Conservation (phyloP, 2,329 filamentous ascomycete species). For the Chaetomium sp. region DNA sequence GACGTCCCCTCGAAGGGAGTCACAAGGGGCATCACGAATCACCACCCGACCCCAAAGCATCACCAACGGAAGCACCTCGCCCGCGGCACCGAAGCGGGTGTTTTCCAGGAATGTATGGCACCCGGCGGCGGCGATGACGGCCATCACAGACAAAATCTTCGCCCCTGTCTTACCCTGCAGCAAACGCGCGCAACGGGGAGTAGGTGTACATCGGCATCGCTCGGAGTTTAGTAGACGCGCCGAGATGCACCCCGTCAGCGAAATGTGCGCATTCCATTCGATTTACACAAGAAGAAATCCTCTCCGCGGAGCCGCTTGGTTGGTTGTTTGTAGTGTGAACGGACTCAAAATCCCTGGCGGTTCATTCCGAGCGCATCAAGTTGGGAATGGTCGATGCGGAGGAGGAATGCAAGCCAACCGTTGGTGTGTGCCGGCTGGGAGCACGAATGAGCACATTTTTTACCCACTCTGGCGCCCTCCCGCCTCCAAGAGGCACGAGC, state of each 20-base stretch:
- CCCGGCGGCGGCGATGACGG: background rate
- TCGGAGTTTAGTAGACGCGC: background rate
- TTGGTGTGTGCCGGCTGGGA: background rate
- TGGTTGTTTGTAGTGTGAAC: background rate
- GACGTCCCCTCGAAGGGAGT: background rate
- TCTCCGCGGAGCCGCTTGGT: background rate
- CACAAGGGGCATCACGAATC: background rate
- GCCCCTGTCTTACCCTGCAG: background rate
- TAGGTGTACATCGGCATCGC: no score
- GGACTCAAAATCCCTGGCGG: background rate
- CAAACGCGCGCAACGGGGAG: background rate
- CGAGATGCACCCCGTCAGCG: background rate
- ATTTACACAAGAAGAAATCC: background rate
- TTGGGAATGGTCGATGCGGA: no score
- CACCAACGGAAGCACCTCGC: background rate
- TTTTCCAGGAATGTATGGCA: background rate
- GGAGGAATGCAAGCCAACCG: background rate
- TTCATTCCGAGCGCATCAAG: no score
- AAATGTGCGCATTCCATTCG: background rate
- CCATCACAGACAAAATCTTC: background rate
- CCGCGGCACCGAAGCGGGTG: background rate
- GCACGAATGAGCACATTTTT: constrained; percentile 6
- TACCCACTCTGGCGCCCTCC: background rate
- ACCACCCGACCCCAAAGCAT: background rate
- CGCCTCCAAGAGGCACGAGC: background rate